A percentile compares a stretch with the other conserved stretches of the same genome.
Evolutionary conservation across 176 grass and related monocot genomes (phyloP).

Genomic region (Oryza glaberrima): DNA sequence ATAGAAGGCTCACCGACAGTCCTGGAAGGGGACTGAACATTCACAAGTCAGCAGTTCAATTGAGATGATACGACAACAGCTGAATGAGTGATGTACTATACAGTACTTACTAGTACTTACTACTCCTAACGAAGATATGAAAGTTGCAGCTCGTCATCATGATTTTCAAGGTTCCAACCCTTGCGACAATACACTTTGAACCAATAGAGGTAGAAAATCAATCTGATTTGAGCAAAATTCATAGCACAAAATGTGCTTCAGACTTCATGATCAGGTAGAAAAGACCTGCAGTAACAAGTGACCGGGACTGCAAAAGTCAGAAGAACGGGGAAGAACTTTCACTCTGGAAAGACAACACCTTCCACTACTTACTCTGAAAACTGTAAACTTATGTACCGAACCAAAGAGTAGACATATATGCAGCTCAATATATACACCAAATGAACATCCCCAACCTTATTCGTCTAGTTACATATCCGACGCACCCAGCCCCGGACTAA

Average conservation of each 20-base stretch:
- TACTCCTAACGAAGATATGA: background rate
- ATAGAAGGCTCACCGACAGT: background rate
- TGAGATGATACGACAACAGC: background rate
- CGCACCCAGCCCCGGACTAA: slow-evolving; percentile 9
- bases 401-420: slow-evolving; percentile 46
- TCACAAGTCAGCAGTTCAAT: background rate
- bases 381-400: slow-evolving; percentile 38
- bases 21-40: background rate
- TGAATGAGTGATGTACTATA: background rate
- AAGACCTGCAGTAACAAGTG: slow-evolving; percentile 11
- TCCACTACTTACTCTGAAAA: slow-evolving; percentile 27
- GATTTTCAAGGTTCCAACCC: background rate
- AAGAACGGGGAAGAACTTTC: background rate
- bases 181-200: background rate
- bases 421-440: slow-evolving; percentile 54
- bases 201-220: background rate
- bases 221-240: slow-evolving; percentile 5
- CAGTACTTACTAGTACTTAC: background rate
- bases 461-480: slow-evolving; percentile 28
- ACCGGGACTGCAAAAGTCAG: background rate
- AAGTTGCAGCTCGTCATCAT: background rate
- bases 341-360: background rate
- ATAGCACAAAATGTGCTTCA: background rate
- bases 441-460: slow-evolving; percentile 25
- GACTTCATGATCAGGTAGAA: background rate